A percentile compares a stretch with the other conserved stretches of the same genome.
Conservation (phyloP, 108 stramenopile species). For the Aureococcus anophagefferens region DNA sequence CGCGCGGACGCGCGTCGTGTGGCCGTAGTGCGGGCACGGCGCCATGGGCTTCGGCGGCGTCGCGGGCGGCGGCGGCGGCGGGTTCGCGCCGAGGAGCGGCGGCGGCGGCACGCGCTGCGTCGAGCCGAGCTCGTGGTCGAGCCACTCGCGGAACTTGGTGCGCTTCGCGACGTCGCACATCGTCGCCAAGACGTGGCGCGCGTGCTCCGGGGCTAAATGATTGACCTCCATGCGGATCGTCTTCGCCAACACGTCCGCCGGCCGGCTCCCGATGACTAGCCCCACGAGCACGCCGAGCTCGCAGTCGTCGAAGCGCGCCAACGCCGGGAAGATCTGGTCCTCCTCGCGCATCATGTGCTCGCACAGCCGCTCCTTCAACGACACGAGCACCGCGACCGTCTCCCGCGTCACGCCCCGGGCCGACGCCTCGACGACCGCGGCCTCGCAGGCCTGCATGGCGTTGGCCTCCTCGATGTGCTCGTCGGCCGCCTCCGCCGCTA, state of each 20-base stretch:
- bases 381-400: background rate
- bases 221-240: background rate
- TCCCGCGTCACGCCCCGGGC: background rate
- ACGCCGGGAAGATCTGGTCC: background rate
- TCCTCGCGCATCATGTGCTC: background rate
- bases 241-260: background rate
- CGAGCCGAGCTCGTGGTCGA: background rate
- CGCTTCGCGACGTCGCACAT: background rate
- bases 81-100: background rate
- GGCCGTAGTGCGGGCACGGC: constrained; percentile 31
- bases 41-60: background rate
- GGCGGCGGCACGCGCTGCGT: background rate
- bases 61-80: background rate
- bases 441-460: constrained; percentile 2
- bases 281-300: background rate
- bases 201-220: background rate
- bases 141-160: background rate
- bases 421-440: background rate
- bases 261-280: background rate
- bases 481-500: background rate
- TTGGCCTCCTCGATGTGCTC: constrained; percentile 1
- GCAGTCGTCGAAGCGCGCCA: background rate
- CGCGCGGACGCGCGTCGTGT: constrained; percentile 17
- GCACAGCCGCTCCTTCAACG: background rate
- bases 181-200: background rate